A percentile compares a stretch with the other conserved stretches of the same genome.
phyloP scores from a whole-genome alignment of 73 alveolate genomes.

The Paramecium primaurelia region DNA sequence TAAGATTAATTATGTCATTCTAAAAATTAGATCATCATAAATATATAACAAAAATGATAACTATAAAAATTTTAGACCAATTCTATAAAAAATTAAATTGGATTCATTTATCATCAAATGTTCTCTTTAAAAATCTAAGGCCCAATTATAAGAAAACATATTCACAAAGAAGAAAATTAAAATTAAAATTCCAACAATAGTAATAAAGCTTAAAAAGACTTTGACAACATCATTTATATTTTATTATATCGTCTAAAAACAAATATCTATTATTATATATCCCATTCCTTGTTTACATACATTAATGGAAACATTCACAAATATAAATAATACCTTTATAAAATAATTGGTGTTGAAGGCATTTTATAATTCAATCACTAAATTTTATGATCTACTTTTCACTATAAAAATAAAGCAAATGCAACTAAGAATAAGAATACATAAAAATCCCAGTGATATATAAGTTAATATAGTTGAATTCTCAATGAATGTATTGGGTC shows the following conservation, averaged over 20 bases:
- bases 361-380: neutral
- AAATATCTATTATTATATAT: neutral
- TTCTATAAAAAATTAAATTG: neutral
- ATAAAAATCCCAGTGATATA: neutral
- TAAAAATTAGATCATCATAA: neutral
- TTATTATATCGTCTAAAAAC: neutral
- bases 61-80: neutral
- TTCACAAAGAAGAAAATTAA: neutral
- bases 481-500: neutral
- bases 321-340: neutral
- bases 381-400: neutral
- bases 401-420: neutral
- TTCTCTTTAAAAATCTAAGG: neutral
- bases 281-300: neutral
- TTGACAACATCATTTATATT: neutral
- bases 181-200: neutral
- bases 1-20: neutral
- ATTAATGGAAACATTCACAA: neutral
- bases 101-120: neutral
- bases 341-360: neutral
- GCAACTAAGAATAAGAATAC: neutral
- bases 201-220: neutral
- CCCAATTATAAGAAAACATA: constrained; percentile 5
- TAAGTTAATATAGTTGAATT: neutral
- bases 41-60: neutral